These are phyloP conservation scores for Macrocybe gigantea DNA, from an alignment of 768 basidiomycete genomes.

Conservation along the genomic window DNA sequence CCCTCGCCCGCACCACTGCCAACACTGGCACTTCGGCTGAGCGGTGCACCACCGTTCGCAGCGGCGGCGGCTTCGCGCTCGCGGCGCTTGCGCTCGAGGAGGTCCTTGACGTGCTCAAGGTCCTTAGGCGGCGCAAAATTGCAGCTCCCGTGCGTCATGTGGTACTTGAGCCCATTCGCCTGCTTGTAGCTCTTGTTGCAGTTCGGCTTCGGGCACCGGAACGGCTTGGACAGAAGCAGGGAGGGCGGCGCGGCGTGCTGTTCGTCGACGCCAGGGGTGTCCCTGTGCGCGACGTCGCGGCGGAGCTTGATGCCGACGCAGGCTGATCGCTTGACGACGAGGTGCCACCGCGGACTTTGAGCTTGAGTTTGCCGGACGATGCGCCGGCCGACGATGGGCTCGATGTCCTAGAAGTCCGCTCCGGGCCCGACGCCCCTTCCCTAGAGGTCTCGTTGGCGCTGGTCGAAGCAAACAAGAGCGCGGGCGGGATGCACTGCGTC, in stretches of 20 bases:
- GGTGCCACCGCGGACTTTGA: constrained; percentile 12
- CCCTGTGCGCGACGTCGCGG: background rate
- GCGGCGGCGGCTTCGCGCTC: constrained; percentile 25
- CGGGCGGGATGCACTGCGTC: constrained; percentile 16
- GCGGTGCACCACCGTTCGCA: background rate
- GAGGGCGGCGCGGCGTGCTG: constrained; percentile 22
- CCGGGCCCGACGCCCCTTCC: constrained; percentile 6
- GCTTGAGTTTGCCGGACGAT: constrained; percentile 12
- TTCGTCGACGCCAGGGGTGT: constrained; percentile 1
- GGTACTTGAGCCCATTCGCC: constrained; percentile 92
- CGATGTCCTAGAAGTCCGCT: too few species aligned
- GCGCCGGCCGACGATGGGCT: background rate
- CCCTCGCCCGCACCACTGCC: background rate
- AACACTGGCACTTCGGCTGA: background rate
- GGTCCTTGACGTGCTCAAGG: constrained; percentile 66
- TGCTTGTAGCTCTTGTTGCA: constrained; percentile 98
- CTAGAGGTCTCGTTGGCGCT: constrained; percentile 10
- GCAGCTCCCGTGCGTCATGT: constrained; percentile 89
- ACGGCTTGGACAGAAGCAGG: constrained; percentile 76
- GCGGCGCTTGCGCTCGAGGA: constrained; percentile 53
- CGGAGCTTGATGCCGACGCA: background rate
- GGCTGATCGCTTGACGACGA: background rate
- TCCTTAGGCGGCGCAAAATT: constrained; percentile 91
- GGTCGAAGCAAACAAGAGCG: constrained; percentile 15
- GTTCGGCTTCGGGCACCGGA: constrained; percentile 90